phyloP scores from a whole-genome alignment of 805 yeast genomes.

The Kuraishia hungarica region DNA sequence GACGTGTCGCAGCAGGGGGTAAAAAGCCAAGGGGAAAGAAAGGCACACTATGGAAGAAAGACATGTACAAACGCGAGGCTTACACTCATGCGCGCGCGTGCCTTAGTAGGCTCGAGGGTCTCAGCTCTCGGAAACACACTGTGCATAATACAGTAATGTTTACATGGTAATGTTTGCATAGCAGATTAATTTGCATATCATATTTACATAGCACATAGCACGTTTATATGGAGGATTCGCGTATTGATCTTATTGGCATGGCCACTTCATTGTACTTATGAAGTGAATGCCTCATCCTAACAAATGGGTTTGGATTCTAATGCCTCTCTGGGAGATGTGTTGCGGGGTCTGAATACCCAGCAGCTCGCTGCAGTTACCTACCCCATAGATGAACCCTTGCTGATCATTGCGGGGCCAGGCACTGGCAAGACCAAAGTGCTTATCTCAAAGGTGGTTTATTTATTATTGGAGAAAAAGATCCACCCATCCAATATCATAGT shows the following conservation, averaged over 20 bases:
- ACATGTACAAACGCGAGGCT: too few species aligned
- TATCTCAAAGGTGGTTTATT: conserved; percentile 67
- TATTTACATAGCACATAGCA: too few species aligned
- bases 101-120: too few species aligned
- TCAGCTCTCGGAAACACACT: too few species aligned
- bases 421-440: conserved; percentile 79
- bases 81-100: too few species aligned
- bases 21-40: too few species aligned
- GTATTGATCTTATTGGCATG: not conserved
- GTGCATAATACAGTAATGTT: too few species aligned
- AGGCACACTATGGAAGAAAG: too few species aligned
- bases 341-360: conserved; percentile 23
- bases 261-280: too few species aligned
- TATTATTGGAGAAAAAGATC: conserved; percentile 42
- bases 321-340: conserved; percentile 2
- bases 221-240: not conserved
- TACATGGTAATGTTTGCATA: too few species aligned
- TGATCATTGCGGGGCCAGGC: conserved; percentile 55
- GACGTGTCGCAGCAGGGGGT: too few species aligned
- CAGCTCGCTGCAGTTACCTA: conserved; percentile 38
- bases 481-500: conserved; percentile 63
- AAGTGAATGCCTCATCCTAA: not conserved
- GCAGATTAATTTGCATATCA: too few species aligned
- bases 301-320: not conserved
- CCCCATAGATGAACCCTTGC: conserved; percentile 29